These are phyloP conservation scores for Aspergillus ruber DNA, from an alignment of 2,329 filamentous ascomycete species.

Conservation along the genomic window DNA sequence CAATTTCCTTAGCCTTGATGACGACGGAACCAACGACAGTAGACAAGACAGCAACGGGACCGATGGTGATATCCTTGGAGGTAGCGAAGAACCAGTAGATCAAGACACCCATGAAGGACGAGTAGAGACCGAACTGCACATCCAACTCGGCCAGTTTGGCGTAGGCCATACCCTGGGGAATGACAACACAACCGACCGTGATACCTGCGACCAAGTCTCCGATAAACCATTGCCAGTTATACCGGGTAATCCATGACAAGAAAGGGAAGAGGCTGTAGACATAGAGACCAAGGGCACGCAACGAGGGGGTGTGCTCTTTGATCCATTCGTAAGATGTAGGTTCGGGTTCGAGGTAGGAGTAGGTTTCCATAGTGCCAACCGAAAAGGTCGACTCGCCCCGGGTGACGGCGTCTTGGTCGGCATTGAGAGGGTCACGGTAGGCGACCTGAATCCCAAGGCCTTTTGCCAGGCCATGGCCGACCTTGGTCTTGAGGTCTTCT, in stretches of 20 bases:
- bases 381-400: slow-evolving; percentile 77
- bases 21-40: slow-evolving; percentile 82
- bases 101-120: slow-evolving; percentile 90
- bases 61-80: slow-evolving; percentile 97
- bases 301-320: slow-evolving; percentile 54
- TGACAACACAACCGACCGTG: slow-evolving; percentile 71
- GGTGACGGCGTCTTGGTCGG: slow-evolving; percentile 56
- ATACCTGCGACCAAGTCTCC: slow-evolving; percentile 80
- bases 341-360: slow-evolving; percentile 76
- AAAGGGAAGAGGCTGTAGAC: slow-evolving; percentile 75
- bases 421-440: slow-evolving; percentile 52
- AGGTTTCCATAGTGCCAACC: slow-evolving; percentile 64
- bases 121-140: slow-evolving; percentile 81
- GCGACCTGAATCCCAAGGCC: slow-evolving; percentile 75
- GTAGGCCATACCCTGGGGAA: slow-evolving; percentile 97
- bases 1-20: slow-evolving; percentile 49
- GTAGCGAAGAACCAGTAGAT: slow-evolving; percentile 98
- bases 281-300: slow-evolving; percentile 54
- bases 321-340: slow-evolving; percentile 72
- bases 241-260: slow-evolving; percentile 75
- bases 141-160: slow-evolving; percentile 74
- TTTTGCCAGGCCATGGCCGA: slow-evolving; percentile 71
- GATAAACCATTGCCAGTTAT: slow-evolving; percentile 81
- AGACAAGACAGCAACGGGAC: slow-evolving; percentile 94
- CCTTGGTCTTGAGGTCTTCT: slow-evolving; percentile 41